Conservation (phyloP, 2,329 filamentous ascomycete genomes). For the Aspergillus vadensis region DNA sequence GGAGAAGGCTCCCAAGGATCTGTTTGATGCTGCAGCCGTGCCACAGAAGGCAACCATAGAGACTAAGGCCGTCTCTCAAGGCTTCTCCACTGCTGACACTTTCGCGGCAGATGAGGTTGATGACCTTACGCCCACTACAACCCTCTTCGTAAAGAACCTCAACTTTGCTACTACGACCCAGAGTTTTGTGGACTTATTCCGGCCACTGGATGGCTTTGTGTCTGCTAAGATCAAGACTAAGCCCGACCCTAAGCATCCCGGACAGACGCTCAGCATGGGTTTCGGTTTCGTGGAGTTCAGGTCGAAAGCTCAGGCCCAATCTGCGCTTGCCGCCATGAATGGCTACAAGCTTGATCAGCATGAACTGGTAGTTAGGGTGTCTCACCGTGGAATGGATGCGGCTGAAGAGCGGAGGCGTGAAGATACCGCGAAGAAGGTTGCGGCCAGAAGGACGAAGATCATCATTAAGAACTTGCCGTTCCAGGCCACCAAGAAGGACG, state of each 20-base stretch:
- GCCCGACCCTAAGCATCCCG: slow-evolving; percentile 84
- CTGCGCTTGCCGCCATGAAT: slow-evolving; percentile 83
- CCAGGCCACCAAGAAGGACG: slow-evolving; percentile 89
- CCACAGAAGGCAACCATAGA: slow-evolving; percentile 33
- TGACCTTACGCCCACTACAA: slow-evolving; percentile 63
- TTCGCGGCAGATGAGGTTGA: slow-evolving; percentile 45
- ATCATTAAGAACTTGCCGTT: slow-evolving; percentile 98
- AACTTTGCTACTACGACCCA: slow-evolving; percentile 86
- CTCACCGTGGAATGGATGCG: slow-evolving; percentile 83
- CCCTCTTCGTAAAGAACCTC: slow-evolving; percentile 89
- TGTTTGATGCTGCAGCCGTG: slow-evolving; percentile 60
- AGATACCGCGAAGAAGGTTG: slow-evolving; percentile 78
- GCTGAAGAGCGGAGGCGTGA: slow-evolving; percentile 82
- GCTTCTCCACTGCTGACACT: slow-evolving; percentile 46
- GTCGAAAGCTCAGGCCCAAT: slow-evolving; percentile 73
- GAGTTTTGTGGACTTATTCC: slow-evolving; percentile 74
- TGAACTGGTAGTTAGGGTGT: slow-evolving; percentile 79
- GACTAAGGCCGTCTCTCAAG: slow-evolving; percentile 39
- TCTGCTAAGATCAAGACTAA: slow-evolving; percentile 92
- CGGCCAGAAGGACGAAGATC: slow-evolving; percentile 81
- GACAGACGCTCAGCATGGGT: slow-evolving; percentile 90
- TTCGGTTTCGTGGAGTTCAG: slow-evolving; percentile 94
- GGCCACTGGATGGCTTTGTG: slow-evolving; percentile 80
- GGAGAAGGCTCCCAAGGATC: slow-evolving; percentile 84
- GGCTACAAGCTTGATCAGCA: slow-evolving; percentile 85